phyloP scores from a whole-genome alignment of 108 stramenopile genomes.

The Cafeteria roenbergensis region DNA sequence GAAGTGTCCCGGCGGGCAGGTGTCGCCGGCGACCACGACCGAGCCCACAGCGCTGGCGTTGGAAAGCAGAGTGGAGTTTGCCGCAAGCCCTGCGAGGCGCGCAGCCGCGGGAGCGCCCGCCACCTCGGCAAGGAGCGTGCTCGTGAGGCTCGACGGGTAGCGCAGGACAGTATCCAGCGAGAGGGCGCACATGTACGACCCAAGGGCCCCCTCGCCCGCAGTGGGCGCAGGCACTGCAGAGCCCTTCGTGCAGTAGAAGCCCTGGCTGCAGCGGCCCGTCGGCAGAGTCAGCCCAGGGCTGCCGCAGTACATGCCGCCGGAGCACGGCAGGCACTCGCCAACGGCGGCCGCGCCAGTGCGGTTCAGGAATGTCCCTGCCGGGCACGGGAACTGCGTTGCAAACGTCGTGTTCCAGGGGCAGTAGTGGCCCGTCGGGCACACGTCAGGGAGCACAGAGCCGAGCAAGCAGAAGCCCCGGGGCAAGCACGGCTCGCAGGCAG shows the following conservation, averaged over 20 bases:
- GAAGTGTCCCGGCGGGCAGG: slow-evolving; percentile 19
- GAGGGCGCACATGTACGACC: slow-evolving; percentile 5
- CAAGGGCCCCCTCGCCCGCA: too few relatives aligned
- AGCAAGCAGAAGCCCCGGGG: slow-evolving; percentile 34
- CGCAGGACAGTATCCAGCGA: slow-evolving; percentile 35
- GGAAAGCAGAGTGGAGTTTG: too few relatives aligned
- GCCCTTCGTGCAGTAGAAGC: slow-evolving; percentile 8
- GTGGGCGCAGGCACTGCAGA: too few relatives aligned
- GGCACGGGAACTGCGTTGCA: slow-evolving; percentile 9
- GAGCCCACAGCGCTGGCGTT: too few relatives aligned
- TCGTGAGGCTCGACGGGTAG: slow-evolving; percentile 22
- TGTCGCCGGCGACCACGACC: background rate
- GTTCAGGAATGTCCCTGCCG: background rate
- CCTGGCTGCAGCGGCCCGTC: slow-evolving; percentile 9
- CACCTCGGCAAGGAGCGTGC: too few relatives aligned
- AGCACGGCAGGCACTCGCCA: slow-evolving; percentile 22
- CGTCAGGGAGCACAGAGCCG: slow-evolving; percentile 11
- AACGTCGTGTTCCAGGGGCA: slow-evolving; percentile 24
- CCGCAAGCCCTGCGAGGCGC: too few relatives aligned
- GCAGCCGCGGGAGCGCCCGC: too few relatives aligned
- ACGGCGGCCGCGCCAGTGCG: background rate
- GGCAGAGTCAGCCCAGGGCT: background rate
- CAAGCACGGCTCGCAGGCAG: slow-evolving; percentile 23
- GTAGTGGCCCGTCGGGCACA: slow-evolving; percentile 24
- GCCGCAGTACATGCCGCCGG: slow-evolving; percentile 10